Evolutionary conservation across 2,329 filamentous ascomycete genomes (phyloP), one percentile per base, ranked within the genome.

Genomic region (Fusarium keratoplasticum): DNA sequence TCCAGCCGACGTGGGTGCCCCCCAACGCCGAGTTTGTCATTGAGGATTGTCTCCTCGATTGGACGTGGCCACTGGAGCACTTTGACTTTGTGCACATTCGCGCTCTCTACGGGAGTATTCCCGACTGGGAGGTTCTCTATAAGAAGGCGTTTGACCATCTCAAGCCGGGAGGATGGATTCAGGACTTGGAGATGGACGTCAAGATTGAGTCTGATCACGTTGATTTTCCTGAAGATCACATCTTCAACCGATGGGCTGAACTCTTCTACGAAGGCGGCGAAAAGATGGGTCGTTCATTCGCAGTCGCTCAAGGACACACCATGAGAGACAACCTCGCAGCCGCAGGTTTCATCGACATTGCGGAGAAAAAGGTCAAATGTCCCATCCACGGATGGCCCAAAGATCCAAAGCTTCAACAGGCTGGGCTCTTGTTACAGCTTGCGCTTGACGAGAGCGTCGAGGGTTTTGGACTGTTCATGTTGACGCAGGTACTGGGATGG

Each of bases 61-160:
- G 90, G 89, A 83, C 88, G 0, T 78, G 72, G 69, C 68, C 77
- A 20, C 76, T 80, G 5, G 77, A 85, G 47, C 77, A 85, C 72
- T 86, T 91, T 75, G 90, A 92, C 80, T 88, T 88, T 68, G 86
- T 93, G 66, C 90, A 92, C 80, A 86, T 88, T 3, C 86, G 88
- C 6, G 64, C 88, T 67, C 83, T 93, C 77, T 83, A 85, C 3
- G 91, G 91, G 22, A 86, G 87, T 57, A 87, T 92, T 71, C 80
- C 84, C 2, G 86, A 90, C 73, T 93, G 90, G 83, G 83, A 84
- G 22, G 81, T 85, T 13, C 81, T 93, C 9, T 86, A 92, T 68
- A 79, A 80, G 14, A 87, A 89, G 66, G 80, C 86, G 1, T 89
- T 82, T 70, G 81, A 81, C 63, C 86, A 90, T 67, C 80, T 90